Evolutionary conservation across 345 rosid species (phyloP).

Genomic region (Trapa bicornis): DNA sequence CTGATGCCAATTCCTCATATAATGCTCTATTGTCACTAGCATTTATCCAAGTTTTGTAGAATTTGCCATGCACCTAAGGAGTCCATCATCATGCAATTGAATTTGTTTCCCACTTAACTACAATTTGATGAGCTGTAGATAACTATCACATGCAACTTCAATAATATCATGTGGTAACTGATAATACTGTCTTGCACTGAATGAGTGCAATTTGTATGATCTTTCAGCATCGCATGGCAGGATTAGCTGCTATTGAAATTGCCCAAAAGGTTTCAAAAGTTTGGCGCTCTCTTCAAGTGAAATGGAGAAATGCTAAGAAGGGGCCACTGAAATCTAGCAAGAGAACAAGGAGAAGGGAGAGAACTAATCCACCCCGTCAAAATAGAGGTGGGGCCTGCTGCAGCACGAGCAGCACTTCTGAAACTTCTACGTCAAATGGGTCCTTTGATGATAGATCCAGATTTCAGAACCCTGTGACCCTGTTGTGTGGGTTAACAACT

Average conservation of each 20-base stretch:
- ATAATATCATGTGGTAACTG: not conserved
- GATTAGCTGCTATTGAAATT: slow-evolving; percentile 80
- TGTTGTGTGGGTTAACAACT: slow-evolving; percentile 92
- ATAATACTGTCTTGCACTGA: not conserved
- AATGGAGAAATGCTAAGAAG: slow-evolving; percentile 58
- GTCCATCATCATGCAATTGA: not conserved
- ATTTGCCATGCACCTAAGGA: not conserved
- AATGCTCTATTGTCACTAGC: not conserved
- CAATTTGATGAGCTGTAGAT: not conserved
- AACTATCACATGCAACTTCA: not conserved
- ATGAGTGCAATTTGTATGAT: slow-evolving; percentile 18
- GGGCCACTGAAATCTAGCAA: slow-evolving; percentile 47
- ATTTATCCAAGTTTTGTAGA: not conserved
- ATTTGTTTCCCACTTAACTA: not conserved
- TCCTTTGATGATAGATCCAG: slow-evolving; percentile 63
- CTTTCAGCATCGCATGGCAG: slow-evolving; percentile 94
- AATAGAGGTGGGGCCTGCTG: slow-evolving; percentile 95
- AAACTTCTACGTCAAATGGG: slow-evolving; percentile 53
- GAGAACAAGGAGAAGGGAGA: slow-evolving; percentile 53
- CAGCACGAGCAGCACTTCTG: slow-evolving; percentile 70
- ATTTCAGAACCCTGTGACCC: slow-evolving; percentile 99
- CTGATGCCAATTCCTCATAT: not conserved
- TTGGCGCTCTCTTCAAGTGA: slow-evolving; percentile 74
- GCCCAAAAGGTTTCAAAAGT: slow-evolving; percentile 86
- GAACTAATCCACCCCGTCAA: slow-evolving; percentile 60